Evolutionary conservation across 768 basidiomycete species (phyloP), one percentile per base, ranked within the genome.

Genomic region (Sarcodon sp.): DNA sequence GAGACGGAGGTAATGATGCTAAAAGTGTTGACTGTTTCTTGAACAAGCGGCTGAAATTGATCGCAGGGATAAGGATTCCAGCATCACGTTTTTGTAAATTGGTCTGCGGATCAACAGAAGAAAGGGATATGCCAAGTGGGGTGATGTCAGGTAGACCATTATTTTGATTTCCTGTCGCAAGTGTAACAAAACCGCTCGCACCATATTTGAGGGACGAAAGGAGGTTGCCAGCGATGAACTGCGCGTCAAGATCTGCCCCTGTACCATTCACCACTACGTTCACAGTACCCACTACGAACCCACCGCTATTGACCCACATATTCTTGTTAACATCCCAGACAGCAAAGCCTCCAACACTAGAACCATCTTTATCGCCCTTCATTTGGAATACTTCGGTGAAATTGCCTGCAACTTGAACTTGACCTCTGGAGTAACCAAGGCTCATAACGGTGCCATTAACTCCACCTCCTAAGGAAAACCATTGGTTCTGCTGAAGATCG

Each of bases 181-280:
- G 64, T 64, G 84, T 73, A 41, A 87, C 86, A 61, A 92, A 73
- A 6, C 91, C 92, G 47, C 71, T 76, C 0, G 87, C 85, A 16
- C 87, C 86, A 53, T 80, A 85, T 54, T 70, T 66, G 47, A 73
- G 68, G 33, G 77, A 73, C 4, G 72, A 66, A 1, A 58, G 55
- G 16, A 88, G 67, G 48, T 72, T 82, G 5, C 88, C 88, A 9
- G 86, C 86, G 11, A 90, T 55, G 54, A 81, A 72, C 61, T 87
- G 81, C 0, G 68, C 58, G 9, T 62, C 54, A 33, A 60, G 62
- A 12, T 61, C 61, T 4, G 75, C 66, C 0, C 70, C 65, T 35
- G 83, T 83, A 39, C 75, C 75, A 47, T 88, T 85, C 21, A 72
- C 72, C 15, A 88, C 69, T 51, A 89, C 76, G 0, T 79, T 66